phyloP scores from a whole-genome alignment of 2,329 filamentous ascomycete species.

The Ophiosphaerella herpotricha region DNA sequence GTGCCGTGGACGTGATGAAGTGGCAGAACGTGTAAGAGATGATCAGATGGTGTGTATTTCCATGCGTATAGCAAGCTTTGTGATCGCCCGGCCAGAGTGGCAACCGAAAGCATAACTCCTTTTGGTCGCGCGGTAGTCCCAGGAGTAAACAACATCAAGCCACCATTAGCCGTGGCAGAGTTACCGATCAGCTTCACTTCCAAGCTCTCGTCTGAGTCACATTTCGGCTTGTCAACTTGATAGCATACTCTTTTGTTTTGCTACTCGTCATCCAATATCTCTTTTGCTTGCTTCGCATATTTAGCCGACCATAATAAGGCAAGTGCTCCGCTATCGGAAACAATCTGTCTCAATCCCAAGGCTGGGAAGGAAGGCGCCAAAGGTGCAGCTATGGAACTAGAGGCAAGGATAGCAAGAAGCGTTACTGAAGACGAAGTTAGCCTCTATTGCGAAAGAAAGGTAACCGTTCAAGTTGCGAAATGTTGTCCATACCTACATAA shows the following conservation, averaged over 20 bases:
- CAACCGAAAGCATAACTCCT: slow-evolving; percentile 83
- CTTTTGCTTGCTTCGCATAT: slow-evolving; percentile 73
- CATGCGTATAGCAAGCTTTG: slow-evolving; percentile 81
- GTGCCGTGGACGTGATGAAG: slow-evolving; percentile 97
- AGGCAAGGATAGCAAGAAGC: slow-evolving; percentile 81
- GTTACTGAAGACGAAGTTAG: slow-evolving; percentile 65
- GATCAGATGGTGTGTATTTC: slow-evolving; percentile 78
- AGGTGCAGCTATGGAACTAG: slow-evolving; percentile 87
- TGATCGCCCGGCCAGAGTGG: slow-evolving; percentile 81
- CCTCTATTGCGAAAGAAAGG: neutral
- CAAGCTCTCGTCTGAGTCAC: too few species aligned
- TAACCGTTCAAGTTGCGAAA: neutral
- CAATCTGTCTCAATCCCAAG: slow-evolving; percentile 85
- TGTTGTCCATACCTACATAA: neutral
- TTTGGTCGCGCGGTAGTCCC: slow-evolving; percentile 95
- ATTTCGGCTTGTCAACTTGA: slow-evolving; percentile 15
- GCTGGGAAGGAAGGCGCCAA: slow-evolving; percentile 85
- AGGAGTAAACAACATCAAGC: slow-evolving; percentile 98
- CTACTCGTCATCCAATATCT: slow-evolving; percentile 74
- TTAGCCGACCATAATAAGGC: slow-evolving; percentile 80
- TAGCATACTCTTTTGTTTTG: slow-evolving; percentile 55
- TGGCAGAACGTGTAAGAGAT: slow-evolving; percentile 86
- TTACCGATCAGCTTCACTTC: slow-evolving; percentile 54
- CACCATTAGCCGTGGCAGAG: slow-evolving; percentile 61
- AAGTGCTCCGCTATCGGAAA: slow-evolving; percentile 81